These are phyloP conservation scores for Mollisia scopiformis DNA, from an alignment of 2,329 filamentous ascomycete species.

Conservation along the genomic window DNA sequence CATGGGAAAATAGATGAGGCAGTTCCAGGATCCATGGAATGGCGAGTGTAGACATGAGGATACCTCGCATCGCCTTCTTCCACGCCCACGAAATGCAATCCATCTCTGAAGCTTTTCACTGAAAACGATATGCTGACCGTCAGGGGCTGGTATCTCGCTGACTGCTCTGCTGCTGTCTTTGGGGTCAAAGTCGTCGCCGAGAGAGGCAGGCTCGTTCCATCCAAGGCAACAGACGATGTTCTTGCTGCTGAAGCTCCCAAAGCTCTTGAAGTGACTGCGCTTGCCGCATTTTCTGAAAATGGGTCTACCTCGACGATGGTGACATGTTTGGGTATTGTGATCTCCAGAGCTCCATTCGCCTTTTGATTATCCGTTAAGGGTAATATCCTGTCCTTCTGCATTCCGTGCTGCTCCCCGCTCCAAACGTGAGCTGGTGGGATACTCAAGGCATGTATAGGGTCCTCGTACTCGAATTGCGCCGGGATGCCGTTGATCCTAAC, in stretches of 20 bases:
- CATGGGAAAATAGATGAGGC: slow-evolving; percentile 92
- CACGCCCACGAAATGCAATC: slow-evolving; percentile 88
- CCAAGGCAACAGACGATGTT: slow-evolving; percentile 33
- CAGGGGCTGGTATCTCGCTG: slow-evolving; percentile 57
- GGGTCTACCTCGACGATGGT: slow-evolving; percentile 64
- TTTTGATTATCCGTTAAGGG: slow-evolving; percentile 33
- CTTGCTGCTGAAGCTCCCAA: slow-evolving; percentile 28
- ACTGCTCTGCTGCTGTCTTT: slow-evolving; percentile 40
- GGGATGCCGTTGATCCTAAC: slow-evolving; percentile 52
- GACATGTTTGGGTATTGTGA: slow-evolving; percentile 62
- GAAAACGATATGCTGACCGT: slow-evolving; percentile 76
- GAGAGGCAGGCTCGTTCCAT: slow-evolving; percentile 40
- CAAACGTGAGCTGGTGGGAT: slow-evolving; percentile 64
- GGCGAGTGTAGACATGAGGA: slow-evolving; percentile 88
- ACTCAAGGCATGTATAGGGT: slow-evolving; percentile 69
- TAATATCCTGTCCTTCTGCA: slow-evolving; percentile 69
- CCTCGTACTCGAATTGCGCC: slow-evolving; percentile 41
- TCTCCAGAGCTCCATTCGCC: slow-evolving; percentile 58
- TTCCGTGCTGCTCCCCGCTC: slow-evolving; percentile 74
- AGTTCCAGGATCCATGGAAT: slow-evolving; percentile 75
- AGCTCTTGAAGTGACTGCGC: slow-evolving; percentile 45
- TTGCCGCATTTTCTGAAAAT: slow-evolving; percentile 50
- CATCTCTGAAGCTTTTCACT: slow-evolving; percentile 77
- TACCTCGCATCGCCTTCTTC: slow-evolving; percentile 80
- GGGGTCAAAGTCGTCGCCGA: slow-evolving; percentile 35